phyloP scores from a whole-genome alignment of 331 rosid species.

The Cydonia oblonga region DNA sequence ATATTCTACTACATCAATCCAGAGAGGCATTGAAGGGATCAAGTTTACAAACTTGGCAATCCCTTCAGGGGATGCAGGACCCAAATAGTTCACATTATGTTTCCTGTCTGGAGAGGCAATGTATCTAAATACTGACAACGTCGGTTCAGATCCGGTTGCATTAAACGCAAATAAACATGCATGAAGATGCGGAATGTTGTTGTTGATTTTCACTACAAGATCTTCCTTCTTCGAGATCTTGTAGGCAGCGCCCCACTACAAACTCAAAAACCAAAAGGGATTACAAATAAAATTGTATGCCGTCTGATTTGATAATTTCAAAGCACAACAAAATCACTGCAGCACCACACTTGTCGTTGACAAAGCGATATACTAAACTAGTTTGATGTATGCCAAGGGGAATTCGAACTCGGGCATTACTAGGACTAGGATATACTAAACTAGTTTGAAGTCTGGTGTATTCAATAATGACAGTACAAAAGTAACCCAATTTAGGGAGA shows the following conservation, averaged over 20 bases:
- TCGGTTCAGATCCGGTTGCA: slow-evolving; percentile 3
- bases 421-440: too few relatives aligned
- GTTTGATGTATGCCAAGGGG: too few relatives aligned
- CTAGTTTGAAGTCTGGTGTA: too few relatives aligned
- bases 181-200: slow-evolving; percentile 2
- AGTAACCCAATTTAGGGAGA: not conserved
- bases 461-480: too few relatives aligned
- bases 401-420: too few relatives aligned
- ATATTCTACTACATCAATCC: not conserved
- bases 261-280: slow-evolving; percentile 26
- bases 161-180: slow-evolving; percentile 3
- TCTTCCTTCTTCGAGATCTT: slow-evolving; percentile 70
- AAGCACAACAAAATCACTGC: not conserved
- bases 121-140: slow-evolving; percentile 37
- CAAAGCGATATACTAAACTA: too few relatives aligned
- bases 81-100: slow-evolving; percentile 60
- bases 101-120: slow-evolving; percentile 73
- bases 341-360: too few relatives aligned
- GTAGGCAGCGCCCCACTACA: slow-evolving; percentile 89
- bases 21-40: not conserved
- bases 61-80: slow-evolving; percentile 70
- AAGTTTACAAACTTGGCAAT: slow-evolving; percentile 55
- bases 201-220: slow-evolving; percentile 24
- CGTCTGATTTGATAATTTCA: not conserved
- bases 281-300: not conserved